Evolutionary conservation across 805 yeast genomes (phyloP).

Genomic region (Suhomyces xylopsoci): DNA sequence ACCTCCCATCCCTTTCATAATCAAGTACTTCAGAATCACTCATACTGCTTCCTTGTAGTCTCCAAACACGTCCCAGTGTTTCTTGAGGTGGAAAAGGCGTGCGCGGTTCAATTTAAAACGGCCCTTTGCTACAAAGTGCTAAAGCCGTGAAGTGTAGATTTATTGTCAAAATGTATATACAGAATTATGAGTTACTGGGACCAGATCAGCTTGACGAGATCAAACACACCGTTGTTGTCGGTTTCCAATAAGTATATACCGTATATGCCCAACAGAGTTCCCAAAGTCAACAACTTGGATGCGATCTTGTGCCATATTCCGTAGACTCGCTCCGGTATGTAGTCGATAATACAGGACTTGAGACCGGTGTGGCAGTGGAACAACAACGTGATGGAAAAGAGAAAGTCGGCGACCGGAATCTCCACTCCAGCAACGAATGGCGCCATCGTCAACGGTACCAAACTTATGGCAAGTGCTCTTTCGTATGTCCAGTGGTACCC

Average conservation of each 20-base stretch:
- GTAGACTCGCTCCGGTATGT: conserved; percentile 82
- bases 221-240: conserved; percentile 73
- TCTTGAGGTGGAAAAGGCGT: background rate
- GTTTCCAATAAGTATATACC: conserved; percentile 85
- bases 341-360: conserved; percentile 88
- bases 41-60: conserved; percentile 6
- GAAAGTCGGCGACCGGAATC: conserved; percentile 67
- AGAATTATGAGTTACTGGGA: background rate
- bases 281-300: conserved; percentile 63
- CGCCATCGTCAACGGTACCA: conserved; percentile 72
- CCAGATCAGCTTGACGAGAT: conserved; percentile 66
- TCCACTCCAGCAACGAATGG: conserved; percentile 78
- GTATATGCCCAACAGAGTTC: conserved; percentile 65
- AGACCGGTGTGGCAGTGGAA: conserved; percentile 85
- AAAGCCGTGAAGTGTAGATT: background rate
- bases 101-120: background rate
- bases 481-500: conserved; percentile 94
- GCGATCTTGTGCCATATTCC: conserved; percentile 74
- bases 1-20: conserved; percentile 7
- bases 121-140: background rate
- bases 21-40: conserved; percentile 14
- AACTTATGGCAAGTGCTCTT: conserved; percentile 60
- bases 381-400: conserved; percentile 61
- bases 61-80: background rate
- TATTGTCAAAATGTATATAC: no score